Evolutionary conservation across 2,329 filamentous ascomycete genomes (phyloP), one percentile per base, ranked within the genome.

Genomic region (Lasiodiplodia gonubiensis): DNA sequence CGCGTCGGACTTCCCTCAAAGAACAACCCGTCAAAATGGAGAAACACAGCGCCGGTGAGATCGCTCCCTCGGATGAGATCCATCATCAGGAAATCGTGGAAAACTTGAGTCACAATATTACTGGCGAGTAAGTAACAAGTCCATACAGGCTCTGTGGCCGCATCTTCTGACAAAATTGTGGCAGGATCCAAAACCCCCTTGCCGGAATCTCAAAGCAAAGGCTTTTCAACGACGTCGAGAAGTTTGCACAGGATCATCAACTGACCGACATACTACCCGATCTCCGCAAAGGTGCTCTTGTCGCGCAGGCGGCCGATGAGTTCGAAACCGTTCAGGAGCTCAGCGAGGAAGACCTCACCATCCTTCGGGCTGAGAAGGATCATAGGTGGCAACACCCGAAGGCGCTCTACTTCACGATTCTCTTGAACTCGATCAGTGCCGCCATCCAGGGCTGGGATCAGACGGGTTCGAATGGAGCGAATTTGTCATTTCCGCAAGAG

Each of bases 281-380:
- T 16, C 83, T 93, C 60, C 83, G 86, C 59, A 90, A 90, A 72
- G 92, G 90, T 35, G 92, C 91, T 4, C 82, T 94, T 16, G 86
- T 93, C 23, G 92, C 92, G 2, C 90, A 92, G 75, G 87, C 90
- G 70, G 90, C 90, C 0, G 80, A 81, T 5, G 82, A 83, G 30
- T 91, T 85, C 74, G 89, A 92, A 67, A 80, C 84, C 33, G 83
- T 93, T 64, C 80, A 86, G 60, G 85, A 86, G 11, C 83, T 94
- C 1, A 80, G 83, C 64, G 84, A 89, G n/a, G 80, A 82, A 0
- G 90, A 91, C 73, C 86, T 89, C 67, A 79, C 83, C 25, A 83
- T 82, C 12, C 82, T 94, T 21, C 81, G 81, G 49, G 81, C 88
- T 68, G 90, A 92, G 76, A 81, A 85, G 42, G 80, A 86, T 25